Base-by-base conservation (phyloP, 2,329 filamentous ascomycete species). In the Aspergillus luchuensis region DNA sequence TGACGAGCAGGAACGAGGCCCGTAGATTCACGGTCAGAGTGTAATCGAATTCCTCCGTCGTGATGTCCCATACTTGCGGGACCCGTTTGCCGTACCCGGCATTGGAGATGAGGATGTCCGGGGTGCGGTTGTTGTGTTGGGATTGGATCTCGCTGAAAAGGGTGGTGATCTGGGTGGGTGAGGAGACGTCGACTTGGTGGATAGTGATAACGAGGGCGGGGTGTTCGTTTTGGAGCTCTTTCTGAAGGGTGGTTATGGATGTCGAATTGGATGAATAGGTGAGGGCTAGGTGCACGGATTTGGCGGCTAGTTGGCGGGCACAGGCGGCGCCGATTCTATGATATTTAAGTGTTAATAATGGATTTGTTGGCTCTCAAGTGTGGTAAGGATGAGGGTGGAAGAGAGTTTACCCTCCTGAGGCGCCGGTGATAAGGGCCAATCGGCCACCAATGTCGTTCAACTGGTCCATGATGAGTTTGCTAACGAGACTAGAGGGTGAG, bases 61-160 rank as follows among this genome's bases (percentile, higher is more conserved):
- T 79, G 62, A 89, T 88, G 60, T 89, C 86, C 68, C 81, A 78
- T 51, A 86, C 80, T 23, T 80, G 73, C 0, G 76, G 72, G 59
- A 87, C 83, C n/a, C 86, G 80, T 69, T 86, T 87, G 43, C 87
- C 87, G 64, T 88, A 82, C 0, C 87, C 88, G 1, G 88, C 88
- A 67, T 91, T 91, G 8, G 84, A 85, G 25, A 91, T 73, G 2
- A 90, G 76, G 21, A 91, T 89, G 67, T 89, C 85, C 0, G 86
- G 85, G 2, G 79, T 78, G 58, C 83, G 79, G 10, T 78, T 78
- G 69, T 89, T 86, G 54, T 82, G 69, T 0, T 74, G 68, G 51
- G 33, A 4, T 36, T 80, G 74, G 47, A 89, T 83, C 58, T 87
- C 81, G 13, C 77, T 66, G 59, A 86, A 87, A 65, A 89, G 79